Evolutionary conservation across 805 yeast genomes (phyloP).

Genomic region (Wickerhamiella slavikovae): DNA sequence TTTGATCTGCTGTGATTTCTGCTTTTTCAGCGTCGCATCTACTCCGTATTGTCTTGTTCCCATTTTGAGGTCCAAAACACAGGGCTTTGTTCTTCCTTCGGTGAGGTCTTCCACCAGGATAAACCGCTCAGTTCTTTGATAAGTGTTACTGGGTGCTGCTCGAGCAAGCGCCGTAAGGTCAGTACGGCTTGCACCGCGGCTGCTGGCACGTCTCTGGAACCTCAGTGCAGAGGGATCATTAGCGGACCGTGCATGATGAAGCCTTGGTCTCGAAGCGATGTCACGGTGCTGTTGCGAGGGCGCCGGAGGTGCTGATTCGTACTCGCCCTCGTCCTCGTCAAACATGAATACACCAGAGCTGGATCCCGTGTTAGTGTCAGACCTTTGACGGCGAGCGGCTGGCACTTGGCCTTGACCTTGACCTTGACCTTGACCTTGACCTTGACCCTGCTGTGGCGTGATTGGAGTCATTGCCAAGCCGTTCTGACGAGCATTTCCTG

Average conservation of each 20-base stretch:
- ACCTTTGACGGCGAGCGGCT: too few species aligned
- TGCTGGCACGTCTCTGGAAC: too few species aligned
- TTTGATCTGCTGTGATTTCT: constrained; percentile 58
- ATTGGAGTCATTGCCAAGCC: too few species aligned
- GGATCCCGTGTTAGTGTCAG: neutral
- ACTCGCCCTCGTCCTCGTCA: constrained; percentile 26
- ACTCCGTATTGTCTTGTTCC: constrained; percentile 97
- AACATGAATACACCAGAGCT: constrained; percentile 24
- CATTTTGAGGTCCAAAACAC: constrained; percentile 90
- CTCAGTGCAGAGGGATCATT: neutral
- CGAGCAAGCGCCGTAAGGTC: neutral
- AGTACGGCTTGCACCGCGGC: neutral
- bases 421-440: too few species aligned
- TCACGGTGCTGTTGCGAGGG: constrained; percentile 1
- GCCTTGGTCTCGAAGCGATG: constrained; percentile 1
- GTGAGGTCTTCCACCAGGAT: constrained; percentile 82
- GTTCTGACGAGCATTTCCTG: neutral
- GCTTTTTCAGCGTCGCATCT: constrained; percentile 60
- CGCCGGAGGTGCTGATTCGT: neutral
- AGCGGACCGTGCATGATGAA: neutral
- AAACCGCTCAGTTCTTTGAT: constrained; percentile 53
- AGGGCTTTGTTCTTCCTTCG: constrained; percentile 59
- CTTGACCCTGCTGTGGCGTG: too few species aligned
- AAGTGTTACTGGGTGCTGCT: constrained; percentile 5
- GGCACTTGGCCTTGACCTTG: too few species aligned